phyloP scores from a whole-genome alignment of 2,329 filamentous ascomycete species.

The Alternaria atra region DNA sequence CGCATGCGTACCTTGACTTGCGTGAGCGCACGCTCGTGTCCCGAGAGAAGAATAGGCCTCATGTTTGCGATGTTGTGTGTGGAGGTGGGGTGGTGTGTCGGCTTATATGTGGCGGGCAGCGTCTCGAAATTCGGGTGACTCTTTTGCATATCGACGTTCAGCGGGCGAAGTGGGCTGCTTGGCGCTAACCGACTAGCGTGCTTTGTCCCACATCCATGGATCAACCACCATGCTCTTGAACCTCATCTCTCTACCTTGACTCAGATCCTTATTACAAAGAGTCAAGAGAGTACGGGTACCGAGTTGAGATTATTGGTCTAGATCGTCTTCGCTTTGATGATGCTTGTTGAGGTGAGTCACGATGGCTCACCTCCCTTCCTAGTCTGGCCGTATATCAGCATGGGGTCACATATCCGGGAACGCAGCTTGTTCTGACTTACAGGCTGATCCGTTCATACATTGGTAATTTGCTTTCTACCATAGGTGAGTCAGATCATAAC shows the following conservation, averaged over 20 bases:
- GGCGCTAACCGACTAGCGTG: constrained; percentile 33
- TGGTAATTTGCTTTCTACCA: background rate
- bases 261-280: background rate
- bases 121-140: constrained; percentile 43
- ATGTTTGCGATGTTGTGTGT: constrained; percentile 60
- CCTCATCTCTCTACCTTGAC: constrained; percentile 1
- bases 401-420: no score
- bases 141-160: constrained; percentile 38
- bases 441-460: background rate
- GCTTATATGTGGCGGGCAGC: constrained; percentile 31
- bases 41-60: constrained; percentile 95
- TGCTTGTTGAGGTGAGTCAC: background rate
- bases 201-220: constrained; percentile 20
- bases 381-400: background rate
- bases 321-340: background rate
- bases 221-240: background rate
- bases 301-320: background rate
- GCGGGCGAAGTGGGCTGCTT: constrained; percentile 42
- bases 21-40: constrained; percentile 95
- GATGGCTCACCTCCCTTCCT: background rate
- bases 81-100: constrained; percentile 27
- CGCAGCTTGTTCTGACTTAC: background rate
- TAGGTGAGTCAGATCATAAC: background rate
- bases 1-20: constrained; percentile 71
- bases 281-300: background rate